Evolutionary conservation across 257 asterid species (phyloP).

Genomic region (Solanum chiquidenum): DNA sequence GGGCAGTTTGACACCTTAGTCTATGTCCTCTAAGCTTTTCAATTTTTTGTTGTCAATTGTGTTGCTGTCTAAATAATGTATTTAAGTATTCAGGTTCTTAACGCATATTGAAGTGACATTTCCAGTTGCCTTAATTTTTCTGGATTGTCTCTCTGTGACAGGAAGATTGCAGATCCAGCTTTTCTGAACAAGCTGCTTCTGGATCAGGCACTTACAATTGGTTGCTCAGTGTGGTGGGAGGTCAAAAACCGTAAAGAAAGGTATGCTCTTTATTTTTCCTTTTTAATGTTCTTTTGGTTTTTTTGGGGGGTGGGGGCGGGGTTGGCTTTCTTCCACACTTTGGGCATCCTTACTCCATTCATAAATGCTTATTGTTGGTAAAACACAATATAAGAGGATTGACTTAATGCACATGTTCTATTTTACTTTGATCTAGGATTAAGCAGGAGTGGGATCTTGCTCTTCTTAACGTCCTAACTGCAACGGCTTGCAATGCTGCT

Average conservation of each 20-base stretch:
- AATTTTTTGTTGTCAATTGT: background rate
- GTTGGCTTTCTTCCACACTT: background rate
- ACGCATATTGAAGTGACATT: background rate
- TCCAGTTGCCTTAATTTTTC: background rate
- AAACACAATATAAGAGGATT: background rate
- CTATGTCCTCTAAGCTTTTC: background rate
- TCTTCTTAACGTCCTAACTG: slow-evolving; percentile 82
- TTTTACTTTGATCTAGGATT: slow-evolving; percentile 39
- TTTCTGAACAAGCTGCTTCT: slow-evolving; percentile 70
- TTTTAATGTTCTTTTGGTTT: slow-evolving; percentile 14
- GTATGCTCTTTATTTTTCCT: slow-evolving; percentile 9
- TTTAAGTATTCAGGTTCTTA: background rate
- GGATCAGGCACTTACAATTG: slow-evolving; percentile 85
- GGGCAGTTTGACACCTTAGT: background rate
- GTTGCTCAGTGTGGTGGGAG: slow-evolving; percentile 96
- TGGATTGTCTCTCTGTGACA: slow-evolving; percentile 16
- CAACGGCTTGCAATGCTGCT: slow-evolving; percentile 81
- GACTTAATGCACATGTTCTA: background rate
- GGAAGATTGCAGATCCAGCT: slow-evolving; percentile 99
- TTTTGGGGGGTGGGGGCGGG: background rate
- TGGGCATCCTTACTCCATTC: background rate
- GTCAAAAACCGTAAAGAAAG: slow-evolving; percentile 87
- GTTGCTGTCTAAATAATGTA: background rate
- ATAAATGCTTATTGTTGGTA: background rate
- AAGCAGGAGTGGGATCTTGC: slow-evolving; percentile 99